Conservation (phyloP, 176 grass and related monocot genomes). For the Oryza punctata region DNA sequence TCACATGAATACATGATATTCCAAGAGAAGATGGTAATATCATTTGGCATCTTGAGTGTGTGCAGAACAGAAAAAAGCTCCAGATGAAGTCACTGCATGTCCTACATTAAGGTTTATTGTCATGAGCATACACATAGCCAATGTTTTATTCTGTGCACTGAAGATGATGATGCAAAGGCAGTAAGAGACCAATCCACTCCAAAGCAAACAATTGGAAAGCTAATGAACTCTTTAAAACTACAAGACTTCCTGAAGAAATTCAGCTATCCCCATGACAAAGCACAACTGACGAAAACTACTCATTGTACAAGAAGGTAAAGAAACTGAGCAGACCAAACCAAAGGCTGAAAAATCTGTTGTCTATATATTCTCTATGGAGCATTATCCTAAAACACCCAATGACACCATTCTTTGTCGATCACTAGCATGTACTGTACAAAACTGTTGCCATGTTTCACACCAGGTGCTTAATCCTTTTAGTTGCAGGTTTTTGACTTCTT, state of each 20-base stretch:
- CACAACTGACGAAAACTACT: constrained; percentile 29
- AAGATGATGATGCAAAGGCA: constrained; percentile 35
- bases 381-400: constrained; percentile 41
- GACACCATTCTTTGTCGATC: constrained; percentile 18
- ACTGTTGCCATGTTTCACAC: background rate
- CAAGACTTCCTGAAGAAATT: constrained; percentile 18
- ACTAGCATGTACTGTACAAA: constrained; percentile 55
- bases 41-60: constrained; percentile 13
- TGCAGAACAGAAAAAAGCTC: constrained; percentile 11
- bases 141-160: background rate
- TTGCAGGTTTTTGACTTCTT: constrained; percentile 3
- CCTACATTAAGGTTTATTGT: constrained; percentile 35
- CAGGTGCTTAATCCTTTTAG: background rate
- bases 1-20: background rate
- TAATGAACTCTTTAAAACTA: constrained; percentile 15
- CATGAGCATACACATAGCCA: constrained; percentile 22
- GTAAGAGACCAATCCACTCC: constrained; percentile 19
- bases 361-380: constrained; percentile 42
- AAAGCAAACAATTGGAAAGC: constrained; percentile 32
- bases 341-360: constrained; percentile 43
- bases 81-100: constrained; percentile 6
- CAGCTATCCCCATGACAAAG: constrained; percentile 1
- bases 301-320: constrained; percentile 43
- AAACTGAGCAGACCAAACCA: constrained; percentile 33
- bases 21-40: background rate